Evolutionary conservation across 441 rosid genomes (phyloP).

Genomic region (Geranium incanum): DNA sequence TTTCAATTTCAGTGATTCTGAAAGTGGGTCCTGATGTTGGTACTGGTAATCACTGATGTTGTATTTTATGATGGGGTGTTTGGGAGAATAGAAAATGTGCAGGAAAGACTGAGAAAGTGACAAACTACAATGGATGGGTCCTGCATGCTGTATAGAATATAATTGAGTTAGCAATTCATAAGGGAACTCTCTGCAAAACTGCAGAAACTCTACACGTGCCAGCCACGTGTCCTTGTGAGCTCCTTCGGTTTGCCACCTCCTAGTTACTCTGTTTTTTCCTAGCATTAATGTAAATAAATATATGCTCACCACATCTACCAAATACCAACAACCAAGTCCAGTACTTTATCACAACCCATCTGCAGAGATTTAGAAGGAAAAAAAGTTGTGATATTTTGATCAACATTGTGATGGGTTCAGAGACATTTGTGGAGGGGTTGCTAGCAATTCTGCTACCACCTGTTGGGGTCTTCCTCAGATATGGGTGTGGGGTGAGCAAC

Average conservation of each 20-base stretch:
- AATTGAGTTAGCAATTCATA: no score
- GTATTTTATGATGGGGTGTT: no score
- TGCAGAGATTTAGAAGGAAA: background rate
- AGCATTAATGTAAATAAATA: background rate
- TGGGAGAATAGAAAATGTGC: no score
- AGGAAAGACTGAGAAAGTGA: no score
- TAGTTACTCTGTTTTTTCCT: background rate
- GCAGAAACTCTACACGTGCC: background rate
- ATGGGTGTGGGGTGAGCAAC: conserved; percentile 47
- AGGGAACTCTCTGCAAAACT: background rate
- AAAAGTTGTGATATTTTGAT: background rate
- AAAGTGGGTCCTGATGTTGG: background rate
- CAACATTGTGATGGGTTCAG: conserved; percentile 41
- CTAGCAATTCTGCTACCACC: conserved; percentile 60
- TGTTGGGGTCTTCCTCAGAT: conserved; percentile 62
- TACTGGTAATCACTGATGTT: no score
- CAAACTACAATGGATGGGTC: no score
- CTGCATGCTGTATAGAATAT: no score
- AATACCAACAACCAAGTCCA: no score
- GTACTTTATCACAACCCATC: background rate
- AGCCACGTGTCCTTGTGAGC: background rate
- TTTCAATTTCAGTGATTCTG: background rate
- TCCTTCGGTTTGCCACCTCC: background rate
- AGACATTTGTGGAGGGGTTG: conserved; percentile 53
- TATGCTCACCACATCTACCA: background rate